phyloP scores from a whole-genome alignment of 208 protist species.

The Leishmania lainsoni region DNA sequence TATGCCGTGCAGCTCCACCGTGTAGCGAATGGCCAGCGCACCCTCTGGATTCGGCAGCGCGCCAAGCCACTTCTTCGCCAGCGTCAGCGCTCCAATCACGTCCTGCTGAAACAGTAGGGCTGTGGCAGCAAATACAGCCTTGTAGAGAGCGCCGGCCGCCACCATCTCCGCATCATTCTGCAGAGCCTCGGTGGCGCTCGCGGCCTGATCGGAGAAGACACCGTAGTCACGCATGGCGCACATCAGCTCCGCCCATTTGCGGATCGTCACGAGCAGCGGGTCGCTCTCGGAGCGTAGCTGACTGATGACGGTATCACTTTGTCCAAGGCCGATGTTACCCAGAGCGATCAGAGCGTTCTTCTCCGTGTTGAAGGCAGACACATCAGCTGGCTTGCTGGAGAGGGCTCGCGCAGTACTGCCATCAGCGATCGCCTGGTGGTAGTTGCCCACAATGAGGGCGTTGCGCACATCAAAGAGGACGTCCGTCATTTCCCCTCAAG shows the following conservation, averaged over 20 bases:
- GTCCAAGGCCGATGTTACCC: slow-evolving; percentile 80
- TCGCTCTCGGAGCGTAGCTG: slow-evolving; percentile 56
- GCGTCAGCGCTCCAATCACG: slow-evolving; percentile 45
- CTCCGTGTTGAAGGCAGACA: slow-evolving; percentile 65
- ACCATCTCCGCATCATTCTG: slow-evolving; percentile 38
- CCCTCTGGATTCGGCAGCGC: slow-evolving; percentile 42
- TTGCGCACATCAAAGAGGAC: slow-evolving; percentile 87
- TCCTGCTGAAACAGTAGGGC: slow-evolving; percentile 57
- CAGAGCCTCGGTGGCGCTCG: slow-evolving; percentile 31
- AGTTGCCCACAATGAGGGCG: slow-evolving; percentile 85
- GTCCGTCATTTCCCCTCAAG: slow-evolving; percentile 58
- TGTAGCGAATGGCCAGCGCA: slow-evolving; percentile 26
- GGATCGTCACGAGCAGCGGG: slow-evolving; percentile 58
- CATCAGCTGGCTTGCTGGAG: slow-evolving; percentile 49
- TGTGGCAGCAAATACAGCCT: slow-evolving; percentile 52
- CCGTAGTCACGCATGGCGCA: slow-evolving; percentile 29
- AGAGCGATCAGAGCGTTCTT: slow-evolving; percentile 65
- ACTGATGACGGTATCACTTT: slow-evolving; percentile 63
- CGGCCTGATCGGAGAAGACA: slow-evolving; percentile 13
- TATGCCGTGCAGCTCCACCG: slow-evolving; percentile 64
- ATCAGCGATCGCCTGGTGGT: slow-evolving; percentile 78
- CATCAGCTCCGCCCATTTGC: slow-evolving; percentile 58
- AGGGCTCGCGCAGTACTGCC: slow-evolving; percentile 44
- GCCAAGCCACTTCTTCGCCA: slow-evolving; percentile 62
- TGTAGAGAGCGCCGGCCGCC: slow-evolving; percentile 25